Percentiles rank a stretch among this genome's conserved stretches.
Evolutionary conservation across 495 filamentous ascomycete genomes (phyloP).

Genomic region (Neurospora discreta): DNA sequence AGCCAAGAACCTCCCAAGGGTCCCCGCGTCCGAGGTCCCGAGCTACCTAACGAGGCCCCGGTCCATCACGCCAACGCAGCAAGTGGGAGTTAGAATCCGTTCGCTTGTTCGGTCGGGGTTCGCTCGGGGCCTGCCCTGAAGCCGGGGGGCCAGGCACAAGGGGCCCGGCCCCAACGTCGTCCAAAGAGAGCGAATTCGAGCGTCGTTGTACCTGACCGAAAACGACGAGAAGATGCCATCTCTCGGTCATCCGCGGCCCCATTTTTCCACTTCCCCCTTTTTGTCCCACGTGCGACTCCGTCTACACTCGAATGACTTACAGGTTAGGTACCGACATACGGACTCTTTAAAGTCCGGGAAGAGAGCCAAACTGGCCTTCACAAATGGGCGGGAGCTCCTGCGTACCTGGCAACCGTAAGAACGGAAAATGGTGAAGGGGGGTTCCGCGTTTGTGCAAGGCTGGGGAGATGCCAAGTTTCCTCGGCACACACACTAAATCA

Average conservation of each 20-base stretch:
- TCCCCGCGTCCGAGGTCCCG: constrained; percentile 6
- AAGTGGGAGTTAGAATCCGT: not conserved
- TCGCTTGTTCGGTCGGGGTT: not conserved
- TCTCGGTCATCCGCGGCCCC: not conserved
- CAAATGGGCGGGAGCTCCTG: not conserved
- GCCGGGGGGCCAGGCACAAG: not conserved
- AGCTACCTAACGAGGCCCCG: constrained; percentile 14
- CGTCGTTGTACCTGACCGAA: not conserved
- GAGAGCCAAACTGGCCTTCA: not conserved
- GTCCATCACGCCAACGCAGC: not conserved
- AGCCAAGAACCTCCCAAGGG: not conserved
- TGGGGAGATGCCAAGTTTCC: not conserved
- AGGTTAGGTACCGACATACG: not conserved
- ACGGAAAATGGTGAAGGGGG: not conserved
- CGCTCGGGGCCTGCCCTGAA: not conserved
- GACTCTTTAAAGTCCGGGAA: not conserved
- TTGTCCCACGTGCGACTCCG: not conserved
- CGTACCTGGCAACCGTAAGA: not conserved
- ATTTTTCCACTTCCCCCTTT: not conserved
- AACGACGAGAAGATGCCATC: not conserved
- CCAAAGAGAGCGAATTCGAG: not conserved
- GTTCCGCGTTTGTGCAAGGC: not conserved
- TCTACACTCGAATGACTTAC: not conserved
- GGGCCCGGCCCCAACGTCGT: not conserved
- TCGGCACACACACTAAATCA: not conserved